A percentile compares a stretch with the other conserved stretches of the same genome.
Conservation (phyloP, 1,284 basidiomycete genomes). For the Erythrobasidium hasegawianum region DNA sequence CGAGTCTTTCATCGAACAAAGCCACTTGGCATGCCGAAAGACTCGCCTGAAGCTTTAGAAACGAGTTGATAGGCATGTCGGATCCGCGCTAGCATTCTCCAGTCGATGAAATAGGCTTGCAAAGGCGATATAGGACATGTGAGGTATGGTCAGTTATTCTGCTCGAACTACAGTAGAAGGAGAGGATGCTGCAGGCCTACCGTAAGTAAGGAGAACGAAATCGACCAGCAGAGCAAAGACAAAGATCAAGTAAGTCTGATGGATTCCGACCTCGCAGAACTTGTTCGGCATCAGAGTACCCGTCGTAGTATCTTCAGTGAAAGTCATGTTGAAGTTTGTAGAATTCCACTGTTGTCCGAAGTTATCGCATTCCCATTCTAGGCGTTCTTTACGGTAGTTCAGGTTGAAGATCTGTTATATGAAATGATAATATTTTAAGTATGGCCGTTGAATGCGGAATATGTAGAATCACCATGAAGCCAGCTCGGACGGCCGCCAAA, state of each 20-base stretch:
- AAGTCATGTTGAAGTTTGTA: conserved; percentile 52
- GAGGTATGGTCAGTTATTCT: background rate
- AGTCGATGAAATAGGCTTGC: conserved; percentile 20
- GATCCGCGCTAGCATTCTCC: conserved; percentile 32
- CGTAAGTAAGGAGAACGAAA: conserved; percentile 55
- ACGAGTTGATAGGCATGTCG: conserved; percentile 20
- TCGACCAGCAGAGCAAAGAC: conserved; percentile 64
- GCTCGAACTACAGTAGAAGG: background rate
- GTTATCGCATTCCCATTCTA: conserved; percentile 70
- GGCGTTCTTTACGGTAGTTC: conserved; percentile 61
- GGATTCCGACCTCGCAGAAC: conserved; percentile 64
- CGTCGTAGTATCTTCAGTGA: conserved; percentile 36
- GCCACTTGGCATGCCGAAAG: too few relatives aligned
- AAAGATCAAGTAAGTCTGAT: conserved; percentile 63
- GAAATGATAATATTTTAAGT: background rate
- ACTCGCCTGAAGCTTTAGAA: conserved; percentile 9
- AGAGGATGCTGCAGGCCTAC: background rate
- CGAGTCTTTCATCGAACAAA: background rate
- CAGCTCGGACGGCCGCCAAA: conserved; percentile 62
- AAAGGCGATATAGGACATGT: too few relatives aligned
- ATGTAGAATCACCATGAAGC: conserved; percentile 59
- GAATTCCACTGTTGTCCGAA: conserved; percentile 64
- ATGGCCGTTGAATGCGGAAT: conserved; percentile 58
- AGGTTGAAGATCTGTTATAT: conserved; percentile 25
- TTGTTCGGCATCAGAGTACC: conserved; percentile 55